These are phyloP conservation scores for Candida arabinofermentans DNA, from an alignment of 805 yeast species.

Conservation along the genomic window DNA sequence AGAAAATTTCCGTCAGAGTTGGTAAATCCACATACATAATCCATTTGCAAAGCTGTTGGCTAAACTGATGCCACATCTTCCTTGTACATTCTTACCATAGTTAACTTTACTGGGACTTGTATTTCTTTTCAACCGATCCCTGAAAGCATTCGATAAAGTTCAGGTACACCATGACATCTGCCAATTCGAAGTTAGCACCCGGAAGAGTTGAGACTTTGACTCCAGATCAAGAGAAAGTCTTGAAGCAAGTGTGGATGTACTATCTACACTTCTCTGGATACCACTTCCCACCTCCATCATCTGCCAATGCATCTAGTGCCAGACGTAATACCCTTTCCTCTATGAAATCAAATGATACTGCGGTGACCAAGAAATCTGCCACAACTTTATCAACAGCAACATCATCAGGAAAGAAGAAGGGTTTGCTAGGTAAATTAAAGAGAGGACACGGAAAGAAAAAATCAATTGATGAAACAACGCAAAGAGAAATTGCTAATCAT, in stretches of 20 bases:
- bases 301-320: no score
- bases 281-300: slow-evolving; percentile 15
- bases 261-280: slow-evolving; percentile 58
- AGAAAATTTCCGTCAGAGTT: no score
- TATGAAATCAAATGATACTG: slow-evolving; percentile 21
- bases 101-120: no score
- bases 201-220: slow-evolving; percentile 46
- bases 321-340: slow-evolving; percentile 25
- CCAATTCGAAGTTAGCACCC: slow-evolving; percentile 15
- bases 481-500: slow-evolving; percentile 19
- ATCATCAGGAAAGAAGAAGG: slow-evolving; percentile 28
- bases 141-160: no score
- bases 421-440: slow-evolving; percentile 26
- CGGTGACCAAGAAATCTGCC: slow-evolving; percentile 5
- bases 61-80: no score
- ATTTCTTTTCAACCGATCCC: no score
- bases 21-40: no score
- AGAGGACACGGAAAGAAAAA: slow-evolving; percentile 23
- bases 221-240: slow-evolving; percentile 53
- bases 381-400: slow-evolving; percentile 6
- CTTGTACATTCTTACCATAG: no score
- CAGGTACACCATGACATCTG: neutral
- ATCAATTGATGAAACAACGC: slow-evolving; percentile 18
- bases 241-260: slow-evolving; percentile 72
- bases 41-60: no score